Base-by-base conservation (phyloP, 2,329 filamentous ascomycete species). In the Microascus cirrosus region DNA sequence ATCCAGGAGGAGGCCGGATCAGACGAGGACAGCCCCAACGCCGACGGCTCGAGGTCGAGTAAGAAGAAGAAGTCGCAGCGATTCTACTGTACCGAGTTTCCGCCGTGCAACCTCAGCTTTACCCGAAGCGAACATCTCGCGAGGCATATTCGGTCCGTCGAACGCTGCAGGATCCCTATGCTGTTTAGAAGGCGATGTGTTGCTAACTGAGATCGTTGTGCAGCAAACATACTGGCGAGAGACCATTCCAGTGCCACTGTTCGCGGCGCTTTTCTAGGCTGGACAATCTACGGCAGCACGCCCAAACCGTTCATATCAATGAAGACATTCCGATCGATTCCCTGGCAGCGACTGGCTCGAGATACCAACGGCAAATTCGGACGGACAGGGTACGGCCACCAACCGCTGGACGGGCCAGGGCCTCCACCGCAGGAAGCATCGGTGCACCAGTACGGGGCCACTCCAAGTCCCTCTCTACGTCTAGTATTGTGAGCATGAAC, bases 61-160 rank as follows among this genome's bases (percentile, higher is more conserved):
- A 95, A 95, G 74, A 97, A 96, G 81, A 96, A 96, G 75, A 96
- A 96, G 72, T 90, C 91, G 0, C 91, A 96, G 70, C 84, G 90
- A 53, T 99, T 99, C 72, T 96, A 93, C 72, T 99, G 94, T 73
- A 95, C 88, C 3, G 91, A 96, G 35, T 97, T 90, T 65, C 93
- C 93, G 28, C 92, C 92, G 3, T 99, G 94, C 72, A 92, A 87
- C 66, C 72, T 99, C 59, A 96, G 91, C 71, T 99, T 99, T 69
- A 97, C 94, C 0, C 80, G 94, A 61, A 97, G 93, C 67, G 94
- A 99, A 70, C 94, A 99, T 75, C 73, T 99, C 60, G 93, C 93
- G 18, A 83, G 94, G 56, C 94, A 99, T 67, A 97, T 99, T 65
- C 84, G 92, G 86, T 92, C 80, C 39, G 65, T 57, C 11, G 12